Conservation (phyloP, 2,329 filamentous ascomycete species). For the Lachnellula hyalina region DNA sequence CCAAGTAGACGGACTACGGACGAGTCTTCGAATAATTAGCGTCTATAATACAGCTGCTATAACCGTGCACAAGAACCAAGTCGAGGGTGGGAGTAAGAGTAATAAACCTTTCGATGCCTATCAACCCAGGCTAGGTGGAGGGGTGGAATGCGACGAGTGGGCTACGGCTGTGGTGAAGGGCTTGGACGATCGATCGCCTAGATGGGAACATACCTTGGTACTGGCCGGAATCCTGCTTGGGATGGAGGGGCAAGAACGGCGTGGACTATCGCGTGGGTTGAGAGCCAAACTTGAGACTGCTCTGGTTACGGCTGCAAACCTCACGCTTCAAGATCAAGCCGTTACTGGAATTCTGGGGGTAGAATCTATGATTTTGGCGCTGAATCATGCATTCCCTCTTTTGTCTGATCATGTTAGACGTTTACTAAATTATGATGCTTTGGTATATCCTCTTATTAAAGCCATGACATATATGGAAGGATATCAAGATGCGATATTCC, state of each 20-base stretch:
- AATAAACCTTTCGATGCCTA: constrained; percentile 30
- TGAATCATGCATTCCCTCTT: constrained; percentile 60
- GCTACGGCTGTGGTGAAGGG: constrained; percentile 35
- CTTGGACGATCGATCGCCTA: constrained; percentile 50
- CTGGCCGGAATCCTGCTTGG: constrained; percentile 58
- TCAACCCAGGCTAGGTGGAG: constrained; percentile 38
- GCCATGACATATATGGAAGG: constrained; percentile 56
- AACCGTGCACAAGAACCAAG: constrained; percentile 31
- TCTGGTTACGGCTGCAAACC: constrained; percentile 55
- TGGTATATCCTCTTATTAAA: constrained; percentile 54
- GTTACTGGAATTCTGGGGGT: constrained; percentile 45
- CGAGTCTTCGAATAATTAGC: constrained; percentile 47
- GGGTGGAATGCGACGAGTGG: constrained; percentile 43
- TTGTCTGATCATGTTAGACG: constrained; percentile 48
- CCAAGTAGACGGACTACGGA: constrained; percentile 45
- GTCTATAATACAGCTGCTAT: constrained; percentile 50
- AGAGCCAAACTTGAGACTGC: constrained; percentile 54
- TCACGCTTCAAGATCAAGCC: constrained; percentile 49
- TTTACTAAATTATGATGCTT: constrained; percentile 51
- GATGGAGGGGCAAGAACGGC: constrained; percentile 51
- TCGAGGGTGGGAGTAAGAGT: constrained; percentile 14
- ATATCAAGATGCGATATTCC: constrained; percentile 58
- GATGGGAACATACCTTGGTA: constrained; percentile 63
- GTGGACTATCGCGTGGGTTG: constrained; percentile 48
- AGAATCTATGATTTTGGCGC: constrained; percentile 49